Evolutionary conservation across 352 stramenopile genomes (phyloP).

Genomic region (Pythium insidiosum): DNA sequence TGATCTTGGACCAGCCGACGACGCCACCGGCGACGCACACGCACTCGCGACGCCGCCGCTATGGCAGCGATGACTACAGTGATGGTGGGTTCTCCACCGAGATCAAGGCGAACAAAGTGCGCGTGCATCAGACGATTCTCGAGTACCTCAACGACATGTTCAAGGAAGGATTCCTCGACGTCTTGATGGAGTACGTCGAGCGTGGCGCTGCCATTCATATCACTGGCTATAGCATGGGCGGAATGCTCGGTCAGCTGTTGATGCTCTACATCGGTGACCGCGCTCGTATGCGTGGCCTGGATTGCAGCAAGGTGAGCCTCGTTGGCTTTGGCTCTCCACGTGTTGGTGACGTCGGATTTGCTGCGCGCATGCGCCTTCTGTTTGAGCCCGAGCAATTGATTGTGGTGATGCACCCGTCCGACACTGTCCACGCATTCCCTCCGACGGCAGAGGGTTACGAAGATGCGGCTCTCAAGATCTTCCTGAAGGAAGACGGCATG

Average conservation of each 20-base stretch:
- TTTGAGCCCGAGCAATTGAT: slow-evolving; percentile 74
- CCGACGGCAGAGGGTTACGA: slow-evolving; percentile 75
- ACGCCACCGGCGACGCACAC: slow-evolving; percentile 48
- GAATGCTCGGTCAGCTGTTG: slow-evolving; percentile 72
- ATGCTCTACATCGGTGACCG: slow-evolving; percentile 74
- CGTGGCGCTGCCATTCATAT: slow-evolving; percentile 68
- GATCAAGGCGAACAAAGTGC: slow-evolving; percentile 48
- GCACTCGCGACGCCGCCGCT: slow-evolving; percentile 26
- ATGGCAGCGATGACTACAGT: slow-evolving; percentile 49
- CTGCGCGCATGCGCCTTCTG: slow-evolving; percentile 55
- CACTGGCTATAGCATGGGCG: slow-evolving; percentile 83
- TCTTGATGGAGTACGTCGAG: slow-evolving; percentile 68
- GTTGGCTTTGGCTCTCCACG: slow-evolving; percentile 79
- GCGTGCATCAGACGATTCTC: slow-evolving; percentile 74
- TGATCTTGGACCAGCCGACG: slow-evolving; percentile 49
- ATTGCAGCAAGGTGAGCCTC: slow-evolving; percentile 77
- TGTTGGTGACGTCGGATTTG: slow-evolving; percentile 73
- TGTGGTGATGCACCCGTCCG: slow-evolving; percentile 81
- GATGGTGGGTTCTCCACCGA: slow-evolving; percentile 45
- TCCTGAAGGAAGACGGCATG: slow-evolving; percentile 60
- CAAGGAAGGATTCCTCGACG: slow-evolving; percentile 60
- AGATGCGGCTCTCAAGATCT: slow-evolving; percentile 79
- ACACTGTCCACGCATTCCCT: slow-evolving; percentile 77
- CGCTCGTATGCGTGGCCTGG: slow-evolving; percentile 61
- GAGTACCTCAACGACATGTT: slow-evolving; percentile 85